Conservation (phyloP, 2,329 filamentous ascomycete genomes). For the Cladophialophora exuberans region DNA sequence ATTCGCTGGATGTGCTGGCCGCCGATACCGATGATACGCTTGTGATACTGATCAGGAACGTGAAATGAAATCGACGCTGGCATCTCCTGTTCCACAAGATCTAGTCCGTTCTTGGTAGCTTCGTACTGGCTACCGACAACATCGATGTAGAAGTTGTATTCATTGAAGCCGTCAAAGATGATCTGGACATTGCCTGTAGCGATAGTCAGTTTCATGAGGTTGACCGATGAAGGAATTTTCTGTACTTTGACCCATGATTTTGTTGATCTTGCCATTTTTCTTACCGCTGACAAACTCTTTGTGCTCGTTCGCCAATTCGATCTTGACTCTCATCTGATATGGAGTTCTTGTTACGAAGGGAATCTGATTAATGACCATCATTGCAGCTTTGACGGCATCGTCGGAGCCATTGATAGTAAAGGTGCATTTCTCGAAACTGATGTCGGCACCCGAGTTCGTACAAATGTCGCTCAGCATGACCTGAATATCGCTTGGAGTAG, state of each 20-base stretch:
- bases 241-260: slow-evolving; percentile 97
- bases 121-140: slow-evolving; percentile 92
- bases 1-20: slow-evolving; percentile 98
- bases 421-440: slow-evolving; percentile 90
- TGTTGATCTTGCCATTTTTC: slow-evolving; percentile 99
- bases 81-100: slow-evolving; percentile 97
- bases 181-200: slow-evolving; percentile 85
- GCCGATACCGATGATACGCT: slow-evolving; percentile 97
- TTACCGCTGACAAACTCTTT: slow-evolving; percentile 99
- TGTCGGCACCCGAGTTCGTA: slow-evolving; percentile 91
- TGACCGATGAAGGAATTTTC: slow-evolving; percentile 22
- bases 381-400: slow-evolving; percentile 92
- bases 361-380: slow-evolving; percentile 90
- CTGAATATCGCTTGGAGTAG: slow-evolving; percentile 70
- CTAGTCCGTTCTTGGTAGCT: slow-evolving; percentile 88
- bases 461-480: slow-evolving; percentile 95
- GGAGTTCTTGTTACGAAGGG: slow-evolving; percentile 84
- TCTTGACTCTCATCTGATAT: slow-evolving; percentile 95
- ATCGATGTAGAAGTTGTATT: slow-evolving; percentile 99
- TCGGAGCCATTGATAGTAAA: slow-evolving; percentile 96
- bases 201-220: slow-evolving; percentile 27
- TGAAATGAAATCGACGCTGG: slow-evolving; percentile 99
- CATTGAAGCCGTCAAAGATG: slow-evolving; percentile 98
- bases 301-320: slow-evolving; percentile 98
- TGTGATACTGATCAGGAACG: slow-evolving; percentile 98